These are phyloP conservation scores for Aleurites moluccanus DNA, from an alignment of 441 rosid species.

Conservation along the genomic window DNA sequence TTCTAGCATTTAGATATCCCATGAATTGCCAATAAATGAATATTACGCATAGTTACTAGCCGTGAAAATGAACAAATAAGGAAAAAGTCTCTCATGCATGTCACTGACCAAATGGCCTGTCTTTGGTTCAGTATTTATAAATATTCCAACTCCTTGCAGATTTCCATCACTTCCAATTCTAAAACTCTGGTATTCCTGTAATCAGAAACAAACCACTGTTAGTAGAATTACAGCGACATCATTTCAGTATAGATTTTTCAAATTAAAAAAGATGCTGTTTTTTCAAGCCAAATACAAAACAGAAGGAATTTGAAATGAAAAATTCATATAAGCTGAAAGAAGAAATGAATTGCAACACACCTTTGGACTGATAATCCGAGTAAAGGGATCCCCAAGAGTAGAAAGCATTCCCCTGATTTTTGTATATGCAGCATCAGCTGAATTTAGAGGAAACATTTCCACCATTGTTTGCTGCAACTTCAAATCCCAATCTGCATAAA, in stretches of 20 bases:
- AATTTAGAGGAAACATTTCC: constrained; percentile 81
- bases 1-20: background rate
- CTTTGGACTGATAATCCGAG: constrained; percentile 89
- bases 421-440: constrained; percentile 77
- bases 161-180: constrained; percentile 88
- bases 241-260: background rate
- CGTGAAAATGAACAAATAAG: background rate
- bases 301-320: background rate
- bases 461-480: constrained; percentile 85
- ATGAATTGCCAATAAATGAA: background rate
- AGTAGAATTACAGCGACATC: background rate
- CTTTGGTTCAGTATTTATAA: constrained; percentile 68
- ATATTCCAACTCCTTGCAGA: constrained; percentile 86
- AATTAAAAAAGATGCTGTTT: background rate
- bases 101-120: constrained; percentile 82
- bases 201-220: constrained; percentile 13
- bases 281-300: background rate
- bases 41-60: background rate
- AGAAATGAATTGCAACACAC: constrained; percentile 23
- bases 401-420: constrained; percentile 87
- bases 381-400: constrained; percentile 91
- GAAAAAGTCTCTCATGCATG: background rate
- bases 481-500: constrained; percentile 77
- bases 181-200: constrained; percentile 83
- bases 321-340: background rate